Conservation (phyloP, 352 stramenopile species). For the Pelagophyceae sp. region DNA sequence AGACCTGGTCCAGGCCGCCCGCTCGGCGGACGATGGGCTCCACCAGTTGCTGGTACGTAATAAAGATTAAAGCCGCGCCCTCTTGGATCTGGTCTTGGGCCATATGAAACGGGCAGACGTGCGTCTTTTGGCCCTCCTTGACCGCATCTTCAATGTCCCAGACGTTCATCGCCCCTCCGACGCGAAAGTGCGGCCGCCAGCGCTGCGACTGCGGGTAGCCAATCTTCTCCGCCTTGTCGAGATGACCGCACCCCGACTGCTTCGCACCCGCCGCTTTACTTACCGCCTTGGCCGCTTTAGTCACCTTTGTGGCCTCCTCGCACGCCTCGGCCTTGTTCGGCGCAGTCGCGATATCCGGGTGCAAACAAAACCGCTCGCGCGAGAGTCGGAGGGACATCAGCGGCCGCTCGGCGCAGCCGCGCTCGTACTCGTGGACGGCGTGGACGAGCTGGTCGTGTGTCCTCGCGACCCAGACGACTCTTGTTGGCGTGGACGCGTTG, state of each 20-base stretch:
- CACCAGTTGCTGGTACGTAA: conserved; percentile 17
- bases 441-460: conserved; percentile 95
- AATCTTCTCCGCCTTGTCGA: conserved; percentile 12
- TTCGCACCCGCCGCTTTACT: too few species aligned
- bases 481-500: conserved; percentile 45
- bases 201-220: conserved; percentile 4
- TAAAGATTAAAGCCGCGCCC: conserved; percentile 10
- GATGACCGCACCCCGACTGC: conserved; percentile 5
- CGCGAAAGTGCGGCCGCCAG: conserved; percentile 15
- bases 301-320: conserved; percentile 19
- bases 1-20: conserved; percentile 12
- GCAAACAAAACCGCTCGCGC: conserved; percentile 16
- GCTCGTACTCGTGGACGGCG: conserved; percentile 74
- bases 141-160: conserved; percentile 20
- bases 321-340: conserved; percentile 17
- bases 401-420: neutral
- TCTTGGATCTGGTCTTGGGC: conserved; percentile 20
- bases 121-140: neutral
- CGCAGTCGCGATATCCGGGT: conserved; percentile 17
- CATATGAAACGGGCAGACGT: conserved; percentile 19
- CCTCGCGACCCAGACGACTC: conserved; percentile 93
- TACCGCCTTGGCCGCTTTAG: neutral
- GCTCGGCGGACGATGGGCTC: conserved; percentile 6
- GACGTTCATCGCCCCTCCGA: conserved; percentile 3
- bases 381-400: conserved; percentile 13